These are phyloP conservation scores for Euphorbia schlechtendalii DNA, from an alignment of 441 rosid species.

Conservation along the genomic window DNA sequence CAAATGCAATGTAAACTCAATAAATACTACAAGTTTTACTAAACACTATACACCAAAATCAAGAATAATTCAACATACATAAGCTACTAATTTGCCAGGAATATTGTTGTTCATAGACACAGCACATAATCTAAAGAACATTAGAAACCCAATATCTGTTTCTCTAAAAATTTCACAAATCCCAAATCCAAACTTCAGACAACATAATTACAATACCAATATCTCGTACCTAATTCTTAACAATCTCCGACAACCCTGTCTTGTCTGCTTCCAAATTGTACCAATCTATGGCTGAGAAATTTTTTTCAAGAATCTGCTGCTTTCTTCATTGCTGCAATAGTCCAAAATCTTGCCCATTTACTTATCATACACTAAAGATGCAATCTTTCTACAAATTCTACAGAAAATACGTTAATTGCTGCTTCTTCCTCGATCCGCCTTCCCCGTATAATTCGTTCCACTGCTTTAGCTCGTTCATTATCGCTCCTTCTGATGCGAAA, in stretches of 20 bases:
- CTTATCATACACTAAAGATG: conserved; percentile 1
- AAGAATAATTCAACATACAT: background rate
- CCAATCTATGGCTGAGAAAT: background rate
- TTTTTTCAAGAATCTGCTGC: background rate
- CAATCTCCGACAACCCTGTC: conserved; percentile 8
- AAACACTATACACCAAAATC: conserved; percentile 6
- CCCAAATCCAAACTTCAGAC: conserved; percentile 23
- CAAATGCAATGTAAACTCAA: background rate
- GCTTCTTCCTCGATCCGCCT: conserved; percentile 96
- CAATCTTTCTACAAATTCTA: conserved; percentile 26
- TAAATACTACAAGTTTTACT: background rate
- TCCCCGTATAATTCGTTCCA: conserved; percentile 94
- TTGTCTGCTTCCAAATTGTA: background rate
- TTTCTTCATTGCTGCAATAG: conserved; percentile 9
- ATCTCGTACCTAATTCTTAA: conserved; percentile 9
- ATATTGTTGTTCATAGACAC: conserved; percentile 7
- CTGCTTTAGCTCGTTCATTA: conserved; percentile 82
- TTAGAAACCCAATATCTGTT: conserved; percentile 14
- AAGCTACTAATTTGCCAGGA: conserved; percentile 13
- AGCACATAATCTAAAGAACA: conserved; percentile 13
- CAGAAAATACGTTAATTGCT: conserved; percentile 86
- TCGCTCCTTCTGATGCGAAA: conserved; percentile 75
- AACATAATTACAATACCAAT: conserved; percentile 16
- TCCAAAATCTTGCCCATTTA: conserved; percentile 1
- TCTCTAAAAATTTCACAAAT: conserved; percentile 13